These are phyloP conservation scores for Cystobasidium tubakii DNA, from an alignment of 768 basidiomycete genomes.

Conservation along the genomic window DNA sequence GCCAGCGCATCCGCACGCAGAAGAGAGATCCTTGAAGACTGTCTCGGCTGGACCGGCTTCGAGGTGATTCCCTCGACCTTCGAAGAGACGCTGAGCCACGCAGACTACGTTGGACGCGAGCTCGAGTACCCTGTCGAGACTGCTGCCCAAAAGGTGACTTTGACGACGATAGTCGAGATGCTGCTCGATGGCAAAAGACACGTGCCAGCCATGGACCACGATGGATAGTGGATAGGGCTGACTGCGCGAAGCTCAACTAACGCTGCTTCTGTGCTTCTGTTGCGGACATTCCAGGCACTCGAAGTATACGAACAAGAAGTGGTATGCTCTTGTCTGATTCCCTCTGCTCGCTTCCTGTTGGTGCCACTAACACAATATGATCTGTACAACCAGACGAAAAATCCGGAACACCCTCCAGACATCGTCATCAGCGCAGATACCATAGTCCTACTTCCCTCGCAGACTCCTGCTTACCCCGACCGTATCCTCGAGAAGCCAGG, in stretches of 20 bases:
- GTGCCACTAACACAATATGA: no score
- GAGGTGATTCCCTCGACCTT: slow-evolving; percentile 73
- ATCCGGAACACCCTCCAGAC: slow-evolving; percentile 68
- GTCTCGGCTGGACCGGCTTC: slow-evolving; percentile 14
- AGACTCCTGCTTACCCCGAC: slow-evolving; percentile 52
- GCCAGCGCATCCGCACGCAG: slow-evolving; percentile 43
- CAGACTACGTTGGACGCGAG: slow-evolving; percentile 60
- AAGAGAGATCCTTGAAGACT: slow-evolving; percentile 40
- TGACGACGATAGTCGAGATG: no score
- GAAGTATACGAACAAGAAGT: slow-evolving; percentile 84
- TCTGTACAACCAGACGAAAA: slow-evolving; percentile 53
- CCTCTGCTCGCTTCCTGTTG: no score
- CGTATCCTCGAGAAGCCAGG: slow-evolving; percentile 81
- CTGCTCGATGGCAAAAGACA: no score
- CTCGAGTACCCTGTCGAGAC: slow-evolving; percentile 73
- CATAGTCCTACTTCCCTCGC: slow-evolving; percentile 70
- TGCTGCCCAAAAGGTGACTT: slow-evolving; percentile 60
- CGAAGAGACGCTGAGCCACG: slow-evolving; percentile 65
- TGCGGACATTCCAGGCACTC: slow-evolving; percentile 57
- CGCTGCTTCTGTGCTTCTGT: not conserved
- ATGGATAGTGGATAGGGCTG: no score
- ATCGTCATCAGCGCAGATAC: slow-evolving; percentile 76
- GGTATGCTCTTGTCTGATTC: slow-evolving; percentile 41
- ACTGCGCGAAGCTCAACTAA: not conserved
- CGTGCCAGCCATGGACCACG: no score